Evolutionary conservation across 1,284 basidiomycete species (phyloP).

Genomic region (Tausonia pullulans): DNA sequence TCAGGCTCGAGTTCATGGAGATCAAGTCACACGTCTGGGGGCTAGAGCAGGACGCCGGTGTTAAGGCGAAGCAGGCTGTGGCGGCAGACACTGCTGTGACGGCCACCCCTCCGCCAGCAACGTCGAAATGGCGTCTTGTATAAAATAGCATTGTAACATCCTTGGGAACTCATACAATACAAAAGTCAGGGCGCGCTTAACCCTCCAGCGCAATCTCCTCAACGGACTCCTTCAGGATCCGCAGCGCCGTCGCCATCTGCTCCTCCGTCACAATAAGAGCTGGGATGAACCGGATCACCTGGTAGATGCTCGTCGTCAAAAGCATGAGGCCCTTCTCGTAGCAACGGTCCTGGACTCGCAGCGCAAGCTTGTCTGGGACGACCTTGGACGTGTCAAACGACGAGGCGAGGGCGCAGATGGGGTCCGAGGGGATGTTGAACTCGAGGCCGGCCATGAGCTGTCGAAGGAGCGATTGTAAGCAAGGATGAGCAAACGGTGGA

Average conservation of each 20-base stretch:
- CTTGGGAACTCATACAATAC: no score
- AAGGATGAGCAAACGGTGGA: neutral
- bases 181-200: neutral
- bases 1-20: constrained; percentile 34
- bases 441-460: constrained; percentile 67
- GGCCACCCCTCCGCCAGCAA: no score
- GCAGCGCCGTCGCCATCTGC: constrained; percentile 49
- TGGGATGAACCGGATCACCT: constrained; percentile 49
- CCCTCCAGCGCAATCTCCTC: constrained; percentile 16
- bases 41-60: constrained; percentile 31
- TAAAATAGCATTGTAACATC: no score
- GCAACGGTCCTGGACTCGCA: constrained; percentile 63
- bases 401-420: constrained; percentile 28
- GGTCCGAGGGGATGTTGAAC: constrained; percentile 33
- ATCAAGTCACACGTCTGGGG: constrained; percentile 36
- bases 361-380: constrained; percentile 55
- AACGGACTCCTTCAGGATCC: constrained; percentile 47
- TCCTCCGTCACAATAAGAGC: constrained; percentile 52
- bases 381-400: constrained; percentile 28
- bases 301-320: constrained; percentile 36
- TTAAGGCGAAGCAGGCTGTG: no score
- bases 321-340: constrained; percentile 72
- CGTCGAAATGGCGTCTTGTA: no score
- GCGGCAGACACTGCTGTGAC: no score
- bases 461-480: neutral